Conservation (phyloP, 495 filamentous ascomycete species). For the Geoglossum glabrum region DNA sequence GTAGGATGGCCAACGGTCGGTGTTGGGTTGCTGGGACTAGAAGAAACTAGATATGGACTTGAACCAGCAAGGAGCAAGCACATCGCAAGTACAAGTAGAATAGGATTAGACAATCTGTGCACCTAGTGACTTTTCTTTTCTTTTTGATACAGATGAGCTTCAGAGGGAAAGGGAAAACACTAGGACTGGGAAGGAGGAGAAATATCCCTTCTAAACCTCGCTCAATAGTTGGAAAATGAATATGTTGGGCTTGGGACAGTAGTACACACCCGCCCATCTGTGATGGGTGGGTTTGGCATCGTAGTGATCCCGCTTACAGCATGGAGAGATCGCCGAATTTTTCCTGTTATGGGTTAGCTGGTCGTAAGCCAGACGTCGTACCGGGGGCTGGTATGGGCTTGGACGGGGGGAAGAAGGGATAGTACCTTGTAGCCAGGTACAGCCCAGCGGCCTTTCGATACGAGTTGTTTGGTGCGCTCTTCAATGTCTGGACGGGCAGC, state of each 20-base stretch:
- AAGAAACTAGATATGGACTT: no score
- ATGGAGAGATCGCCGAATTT: slow-evolving; percentile 94
- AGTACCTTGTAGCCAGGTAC: slow-evolving; percentile 95
- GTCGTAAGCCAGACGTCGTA: slow-evolving; percentile 2
- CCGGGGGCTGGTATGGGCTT: neutral
- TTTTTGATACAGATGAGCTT: neutral
- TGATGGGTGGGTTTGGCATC: neutral
- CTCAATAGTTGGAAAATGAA: no score
- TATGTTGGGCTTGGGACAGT: neutral
- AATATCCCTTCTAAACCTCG: no score
- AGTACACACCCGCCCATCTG: neutral
- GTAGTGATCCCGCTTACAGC: slow-evolving; percentile 34
- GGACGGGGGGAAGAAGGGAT: no score
- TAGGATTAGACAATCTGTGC: neutral
- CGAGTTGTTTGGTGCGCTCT: slow-evolving; percentile 74
- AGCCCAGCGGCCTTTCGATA: slow-evolving; percentile 91
- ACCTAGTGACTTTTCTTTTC: neutral
- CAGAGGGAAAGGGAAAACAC: neutral
- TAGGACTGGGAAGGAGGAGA: no score
- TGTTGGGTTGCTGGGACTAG: neutral
- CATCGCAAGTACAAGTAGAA: neutral
- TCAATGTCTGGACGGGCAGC: slow-evolving; percentile 88
- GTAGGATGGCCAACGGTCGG: neutral
- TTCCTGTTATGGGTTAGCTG: slow-evolving; percentile 58
- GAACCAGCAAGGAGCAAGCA: no score